phyloP scores from a whole-genome alignment of 2,329 filamentous ascomycete genomes.

The Beauveria caledonica region DNA sequence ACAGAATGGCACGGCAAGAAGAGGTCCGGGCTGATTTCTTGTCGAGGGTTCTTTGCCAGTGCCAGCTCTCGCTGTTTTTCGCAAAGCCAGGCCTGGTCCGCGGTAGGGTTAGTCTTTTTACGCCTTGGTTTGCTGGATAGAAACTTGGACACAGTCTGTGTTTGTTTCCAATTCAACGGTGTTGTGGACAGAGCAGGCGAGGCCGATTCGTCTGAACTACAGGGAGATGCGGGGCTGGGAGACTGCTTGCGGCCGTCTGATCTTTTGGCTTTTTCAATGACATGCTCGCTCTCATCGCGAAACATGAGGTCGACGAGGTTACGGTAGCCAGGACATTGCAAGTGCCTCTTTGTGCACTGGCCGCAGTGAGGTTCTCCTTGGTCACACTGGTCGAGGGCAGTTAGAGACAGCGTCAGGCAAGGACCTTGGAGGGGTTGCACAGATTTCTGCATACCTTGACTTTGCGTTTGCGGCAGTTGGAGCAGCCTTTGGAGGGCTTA shows the following conservation, averaged over 20 bases:
- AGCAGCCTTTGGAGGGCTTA: constrained; percentile 49
- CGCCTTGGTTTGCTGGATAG: neutral
- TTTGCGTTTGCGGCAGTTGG: constrained; percentile 47
- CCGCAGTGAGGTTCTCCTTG: constrained; percentile 43
- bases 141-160: neutral
- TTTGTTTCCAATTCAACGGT: neutral
- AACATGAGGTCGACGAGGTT: constrained; percentile 50
- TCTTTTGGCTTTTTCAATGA: constrained; percentile 40
- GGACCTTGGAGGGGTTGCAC: constrained; percentile 3
- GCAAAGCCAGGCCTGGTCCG: neutral
- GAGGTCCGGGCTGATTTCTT: neutral
- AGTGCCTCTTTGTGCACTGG: constrained; percentile 45
- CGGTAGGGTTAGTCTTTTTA: neutral
- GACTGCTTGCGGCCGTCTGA: constrained; percentile 18
- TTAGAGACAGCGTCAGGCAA: neutral
- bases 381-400: constrained; percentile 37
- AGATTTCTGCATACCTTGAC: constrained; percentile 38
- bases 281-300: constrained; percentile 47
- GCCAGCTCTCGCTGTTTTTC: neutral
- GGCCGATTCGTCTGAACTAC: neutral
- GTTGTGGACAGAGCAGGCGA: neutral
- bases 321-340: constrained; percentile 46
- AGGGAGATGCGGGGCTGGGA: constrained; percentile 12
- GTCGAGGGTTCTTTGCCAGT: neutral
- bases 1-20: constrained; percentile 3